Conservation (phyloP, 164 flowering plant species). For the grape (Vitis vinifera) region DNA sequence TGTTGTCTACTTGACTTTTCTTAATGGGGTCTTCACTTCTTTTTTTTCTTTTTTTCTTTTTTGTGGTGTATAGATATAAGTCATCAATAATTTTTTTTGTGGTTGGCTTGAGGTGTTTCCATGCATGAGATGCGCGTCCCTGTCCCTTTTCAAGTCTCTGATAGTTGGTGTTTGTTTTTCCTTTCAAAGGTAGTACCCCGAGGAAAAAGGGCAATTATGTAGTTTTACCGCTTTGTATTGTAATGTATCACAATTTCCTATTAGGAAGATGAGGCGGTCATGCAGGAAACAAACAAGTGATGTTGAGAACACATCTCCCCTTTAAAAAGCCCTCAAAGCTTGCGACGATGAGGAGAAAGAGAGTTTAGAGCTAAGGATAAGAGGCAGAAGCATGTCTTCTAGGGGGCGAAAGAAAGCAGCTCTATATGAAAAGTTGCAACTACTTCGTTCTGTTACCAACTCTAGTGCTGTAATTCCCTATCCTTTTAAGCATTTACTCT, state of each 20-base stretch:
- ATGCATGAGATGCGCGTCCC: too few relatives aligned
- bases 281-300: conserved; percentile 19
- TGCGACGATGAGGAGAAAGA: background rate
- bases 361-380: background rate
- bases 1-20: too few relatives aligned
- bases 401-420: conserved; percentile 33
- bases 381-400: conserved; percentile 24
- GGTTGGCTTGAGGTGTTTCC: too few relatives aligned
- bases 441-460: conserved; percentile 38
- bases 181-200: background rate
- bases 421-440: conserved; percentile 29
- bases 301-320: background rate
- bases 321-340: background rate
- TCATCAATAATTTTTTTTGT: too few relatives aligned
- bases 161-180: background rate
- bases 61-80: too few relatives aligned
- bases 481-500: background rate
- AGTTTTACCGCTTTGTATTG: background rate
- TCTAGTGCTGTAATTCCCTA: conserved; percentile 35
- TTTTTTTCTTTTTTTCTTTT: too few relatives aligned
- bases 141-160: too few relatives aligned
- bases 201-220: conserved; percentile 5
- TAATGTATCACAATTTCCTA: conserved; percentile 2
- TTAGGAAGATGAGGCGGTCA: conserved; percentile 14
- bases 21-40: too few relatives aligned